Percentiles rank a stretch among this genome's conserved stretches.
These are phyloP conservation scores for Carpinus viminea DNA, from an alignment of 306 rosid genomes.

Conservation along the genomic window DNA sequence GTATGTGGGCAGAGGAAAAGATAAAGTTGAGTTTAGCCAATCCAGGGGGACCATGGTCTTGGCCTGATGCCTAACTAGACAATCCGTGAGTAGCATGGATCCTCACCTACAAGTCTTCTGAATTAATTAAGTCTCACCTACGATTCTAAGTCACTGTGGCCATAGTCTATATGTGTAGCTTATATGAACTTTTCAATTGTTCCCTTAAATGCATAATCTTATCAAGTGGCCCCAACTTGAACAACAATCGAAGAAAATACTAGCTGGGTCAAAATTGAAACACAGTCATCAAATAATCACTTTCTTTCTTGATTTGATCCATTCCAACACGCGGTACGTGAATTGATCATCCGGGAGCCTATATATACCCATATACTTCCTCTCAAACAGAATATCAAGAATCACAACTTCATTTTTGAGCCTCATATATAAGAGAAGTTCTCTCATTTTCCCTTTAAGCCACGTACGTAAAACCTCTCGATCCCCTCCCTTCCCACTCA, in stretches of 20 bases:
- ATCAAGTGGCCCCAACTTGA: not conserved
- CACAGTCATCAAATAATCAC: not conserved
- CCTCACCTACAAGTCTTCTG: not conserved
- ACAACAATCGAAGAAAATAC: not conserved
- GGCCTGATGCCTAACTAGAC: too few species aligned
- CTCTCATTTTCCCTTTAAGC: not conserved
- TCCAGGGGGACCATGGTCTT: too few species aligned
- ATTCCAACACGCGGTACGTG: not conserved
- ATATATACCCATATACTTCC: not conserved
- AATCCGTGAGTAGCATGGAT: too few species aligned
- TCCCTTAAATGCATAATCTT: not conserved
- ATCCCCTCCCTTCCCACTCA: not conserved
- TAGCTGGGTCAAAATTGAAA: not conserved
- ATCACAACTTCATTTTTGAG: not conserved
- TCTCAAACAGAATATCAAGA: not conserved
- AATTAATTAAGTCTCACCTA: not conserved
- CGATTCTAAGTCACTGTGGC: not conserved
- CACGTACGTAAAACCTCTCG: not conserved
- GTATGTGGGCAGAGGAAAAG: not conserved
- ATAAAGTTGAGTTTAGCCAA: not conserved
- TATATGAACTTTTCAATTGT: not conserved
- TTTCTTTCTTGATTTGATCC: not conserved
- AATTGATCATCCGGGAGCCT: not conserved
- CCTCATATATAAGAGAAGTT: not conserved
- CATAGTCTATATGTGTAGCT: too few species aligned